These are phyloP conservation scores for Saturnispora saitoi DNA, from an alignment of 805 yeast species.

Conservation along the genomic window DNA sequence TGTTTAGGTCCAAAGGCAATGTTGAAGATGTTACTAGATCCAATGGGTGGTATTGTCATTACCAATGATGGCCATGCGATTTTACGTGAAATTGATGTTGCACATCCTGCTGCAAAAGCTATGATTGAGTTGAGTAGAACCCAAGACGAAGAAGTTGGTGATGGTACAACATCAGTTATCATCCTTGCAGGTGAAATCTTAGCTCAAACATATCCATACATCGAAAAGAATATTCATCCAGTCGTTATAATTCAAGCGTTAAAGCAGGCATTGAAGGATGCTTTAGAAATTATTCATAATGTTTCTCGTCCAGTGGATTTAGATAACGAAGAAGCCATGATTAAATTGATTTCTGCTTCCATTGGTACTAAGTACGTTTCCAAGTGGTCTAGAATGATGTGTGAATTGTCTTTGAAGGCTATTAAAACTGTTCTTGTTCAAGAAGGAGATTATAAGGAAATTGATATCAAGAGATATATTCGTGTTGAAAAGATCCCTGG, in stretches of 20 bases:
- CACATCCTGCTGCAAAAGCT: constrained; percentile 98
- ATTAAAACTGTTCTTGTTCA: constrained; percentile 73
- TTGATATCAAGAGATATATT: constrained; percentile 87
- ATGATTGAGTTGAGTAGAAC: constrained; percentile 96
- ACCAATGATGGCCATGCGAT: constrained; percentile 99
- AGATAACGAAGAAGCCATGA: constrained; percentile 78
- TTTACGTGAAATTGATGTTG: constrained; percentile 90
- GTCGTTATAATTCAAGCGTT: constrained; percentile 92
- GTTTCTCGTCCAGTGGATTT: constrained; percentile 81
- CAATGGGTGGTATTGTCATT: constrained; percentile 91
- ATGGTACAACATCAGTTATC: constrained; percentile 93
- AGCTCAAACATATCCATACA: constrained; percentile 90
- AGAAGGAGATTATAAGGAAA: constrained; percentile 60
- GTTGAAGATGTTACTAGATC: constrained; percentile 96
- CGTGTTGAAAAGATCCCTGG: constrained; percentile 96
- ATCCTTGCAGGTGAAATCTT: constrained; percentile 94
- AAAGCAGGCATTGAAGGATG: constrained; percentile 84
- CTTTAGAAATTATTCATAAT: constrained; percentile 74
- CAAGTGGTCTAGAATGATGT: constrained; percentile 88
- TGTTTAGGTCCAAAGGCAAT: constrained; percentile 98
- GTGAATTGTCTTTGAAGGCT: constrained; percentile 77
- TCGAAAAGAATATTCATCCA: constrained; percentile 93
- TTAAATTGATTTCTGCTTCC: constrained; percentile 76
- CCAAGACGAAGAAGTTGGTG: constrained; percentile 91
- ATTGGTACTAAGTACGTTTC: constrained; percentile 94